Evolutionary conservation across 495 filamentous ascomycete genomes (phyloP).

Genomic region (Penicillium paradoxum): DNA sequence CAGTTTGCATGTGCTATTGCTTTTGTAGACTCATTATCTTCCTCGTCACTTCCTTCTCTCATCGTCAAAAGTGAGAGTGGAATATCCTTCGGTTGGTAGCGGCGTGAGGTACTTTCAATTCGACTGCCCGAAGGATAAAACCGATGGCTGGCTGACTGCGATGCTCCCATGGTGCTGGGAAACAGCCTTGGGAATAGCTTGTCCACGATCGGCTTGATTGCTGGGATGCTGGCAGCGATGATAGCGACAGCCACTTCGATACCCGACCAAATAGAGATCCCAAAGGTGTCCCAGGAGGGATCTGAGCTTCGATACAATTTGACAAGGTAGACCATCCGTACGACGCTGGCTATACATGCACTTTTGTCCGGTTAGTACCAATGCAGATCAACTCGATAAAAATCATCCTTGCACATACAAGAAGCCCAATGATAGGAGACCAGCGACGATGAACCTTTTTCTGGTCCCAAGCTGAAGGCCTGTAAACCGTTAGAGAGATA

Average conservation of each 20-base stretch:
- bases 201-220: neutral
- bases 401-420: slow-evolving; percentile 1
- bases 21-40: neutral
- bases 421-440: slow-evolving; percentile 4
- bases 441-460: neutral
- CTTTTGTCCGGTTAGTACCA: neutral
- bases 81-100: neutral
- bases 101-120: neutral
- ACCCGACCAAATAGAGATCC: slow-evolving; percentile 8
- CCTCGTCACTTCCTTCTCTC: neutral
- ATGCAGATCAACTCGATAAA: neutral
- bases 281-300: slow-evolving; percentile 8
- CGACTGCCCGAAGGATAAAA: neutral
- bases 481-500: neutral
- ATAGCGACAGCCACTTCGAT: slow-evolving; percentile 11
- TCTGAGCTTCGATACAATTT: slow-evolving; percentile 11
- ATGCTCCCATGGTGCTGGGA: neutral
- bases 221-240: slow-evolving; percentile 12
- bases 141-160: neutral
- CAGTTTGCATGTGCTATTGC: neutral
- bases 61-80: neutral
- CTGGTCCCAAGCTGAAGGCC: neutral
- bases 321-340: slow-evolving; percentile 14
- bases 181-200: neutral
- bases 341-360: slow-evolving; percentile 10